These are phyloP conservation scores for Penicillium occitanis DNA, from an alignment of 2,329 filamentous ascomycete genomes.

Conservation along the genomic window DNA sequence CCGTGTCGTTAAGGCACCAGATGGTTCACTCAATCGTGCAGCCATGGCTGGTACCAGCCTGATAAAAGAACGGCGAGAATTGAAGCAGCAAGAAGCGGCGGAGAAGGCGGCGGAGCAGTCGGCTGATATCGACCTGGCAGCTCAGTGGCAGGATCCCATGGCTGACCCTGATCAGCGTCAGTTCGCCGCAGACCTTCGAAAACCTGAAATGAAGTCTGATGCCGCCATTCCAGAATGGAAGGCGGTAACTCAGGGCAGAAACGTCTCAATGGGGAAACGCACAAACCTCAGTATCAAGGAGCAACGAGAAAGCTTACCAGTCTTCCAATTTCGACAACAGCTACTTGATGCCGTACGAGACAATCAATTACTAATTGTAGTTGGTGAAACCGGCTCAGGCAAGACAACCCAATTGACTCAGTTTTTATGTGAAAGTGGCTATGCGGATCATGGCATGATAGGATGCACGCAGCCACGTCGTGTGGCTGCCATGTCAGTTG, in stretches of 20 bases:
- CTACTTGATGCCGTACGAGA: slow-evolving; percentile 82
- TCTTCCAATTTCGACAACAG: slow-evolving; percentile 83
- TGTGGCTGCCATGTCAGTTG: slow-evolving; percentile 96
- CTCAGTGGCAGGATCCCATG: slow-evolving; percentile 98
- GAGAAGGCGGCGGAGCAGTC: slow-evolving; percentile 72
- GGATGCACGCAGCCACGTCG: slow-evolving; percentile 96
- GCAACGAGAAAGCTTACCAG: slow-evolving; percentile 84
- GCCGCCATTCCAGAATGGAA: slow-evolving; percentile 88
- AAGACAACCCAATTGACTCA: slow-evolving; percentile 87
- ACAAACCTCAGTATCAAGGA: slow-evolving; percentile 93
- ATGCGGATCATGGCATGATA: slow-evolving; percentile 82
- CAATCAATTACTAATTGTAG: slow-evolving; percentile 91
- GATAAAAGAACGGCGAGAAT: slow-evolving; percentile 84
- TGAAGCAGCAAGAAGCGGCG: slow-evolving; percentile 84
- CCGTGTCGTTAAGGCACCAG: slow-evolving; percentile 92
- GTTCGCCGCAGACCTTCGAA: slow-evolving; percentile 84
- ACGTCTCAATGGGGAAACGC: slow-evolving; percentile 78
- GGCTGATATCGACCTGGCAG: slow-evolving; percentile 59
- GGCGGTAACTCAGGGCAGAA: slow-evolving; percentile 73
- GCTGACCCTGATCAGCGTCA: slow-evolving; percentile 77
- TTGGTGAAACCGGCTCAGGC: slow-evolving; percentile 94
- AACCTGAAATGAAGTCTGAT: slow-evolving; percentile 57
- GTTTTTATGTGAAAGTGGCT: slow-evolving; percentile 89
- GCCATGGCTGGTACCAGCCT: slow-evolving; percentile 90
- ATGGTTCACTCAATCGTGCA: slow-evolving; percentile 95